Conservation (phyloP, 352 stramenopile genomes). For the Phytophthora citricola region DNA sequence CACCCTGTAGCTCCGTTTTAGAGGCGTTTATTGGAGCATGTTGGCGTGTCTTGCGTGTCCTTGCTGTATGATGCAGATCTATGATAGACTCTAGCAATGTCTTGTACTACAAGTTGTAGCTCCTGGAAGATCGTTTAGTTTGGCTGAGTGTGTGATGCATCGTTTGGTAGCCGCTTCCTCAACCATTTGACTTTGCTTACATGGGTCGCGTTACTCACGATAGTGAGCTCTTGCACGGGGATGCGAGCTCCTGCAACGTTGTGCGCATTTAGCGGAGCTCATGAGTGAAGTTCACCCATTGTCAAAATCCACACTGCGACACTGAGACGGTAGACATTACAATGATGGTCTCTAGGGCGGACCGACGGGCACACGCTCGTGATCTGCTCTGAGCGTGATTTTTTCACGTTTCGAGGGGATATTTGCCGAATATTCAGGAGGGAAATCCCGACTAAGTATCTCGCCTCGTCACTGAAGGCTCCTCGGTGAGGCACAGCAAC, state of each 20-base stretch:
- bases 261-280: conserved; percentile 6
- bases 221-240: conserved; percentile 1
- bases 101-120: too few species aligned
- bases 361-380: neutral
- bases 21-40: too few species aligned
- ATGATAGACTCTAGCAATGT: too few species aligned
- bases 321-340: too few species aligned
- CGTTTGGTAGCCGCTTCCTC: neutral
- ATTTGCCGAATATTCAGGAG: conserved; percentile 22
- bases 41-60: too few species aligned
- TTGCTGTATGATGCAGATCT: too few species aligned
- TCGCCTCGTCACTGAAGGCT: conserved; percentile 8
- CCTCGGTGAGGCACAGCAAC: conserved; percentile 7
- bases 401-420: conserved; percentile 15
- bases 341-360: too few species aligned
- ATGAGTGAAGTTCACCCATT: conserved; percentile 18
- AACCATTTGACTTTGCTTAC: conserved; percentile 13
- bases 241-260: conserved; percentile 22
- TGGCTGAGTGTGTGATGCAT: neutral
- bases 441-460: conserved; percentile 22
- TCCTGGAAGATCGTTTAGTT: too few species aligned
- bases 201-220: conserved; percentile 15
- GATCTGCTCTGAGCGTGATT: conserved; percentile 12
- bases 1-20: too few species aligned
- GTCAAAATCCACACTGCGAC: conserved; percentile 19